Conservation (phyloP, 768 basidiomycete genomes). For the Leccinum variicolor region DNA sequence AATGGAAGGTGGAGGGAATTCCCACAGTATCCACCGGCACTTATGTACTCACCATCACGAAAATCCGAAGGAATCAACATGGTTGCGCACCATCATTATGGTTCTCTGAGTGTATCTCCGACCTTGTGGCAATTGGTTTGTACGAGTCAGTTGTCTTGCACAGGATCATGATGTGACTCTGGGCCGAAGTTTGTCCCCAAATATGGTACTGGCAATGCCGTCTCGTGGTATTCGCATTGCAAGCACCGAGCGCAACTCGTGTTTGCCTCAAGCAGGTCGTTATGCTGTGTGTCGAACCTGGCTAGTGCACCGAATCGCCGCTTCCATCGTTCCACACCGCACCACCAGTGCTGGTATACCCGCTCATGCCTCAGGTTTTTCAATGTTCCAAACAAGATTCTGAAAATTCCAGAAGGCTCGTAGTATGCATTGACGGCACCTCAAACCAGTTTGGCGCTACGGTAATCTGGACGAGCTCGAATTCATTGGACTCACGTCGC, state of each 20-base stretch:
- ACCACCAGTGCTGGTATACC: background rate
- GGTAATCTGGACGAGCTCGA: conserved; percentile 16
- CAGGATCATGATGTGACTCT: too few species aligned
- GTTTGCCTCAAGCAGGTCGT: background rate
- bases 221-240: conserved; percentile 3
- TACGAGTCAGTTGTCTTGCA: too few species aligned
- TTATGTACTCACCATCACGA: too few species aligned
- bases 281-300: background rate
- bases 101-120: too few species aligned
- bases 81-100: too few species aligned
- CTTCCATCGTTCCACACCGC: background rate
- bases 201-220: background rate
- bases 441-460: conserved; percentile 36
- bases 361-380: conserved; percentile 8
- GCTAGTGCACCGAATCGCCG: background rate
- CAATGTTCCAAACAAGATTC: conserved; percentile 2
- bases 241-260: conserved; percentile 5
- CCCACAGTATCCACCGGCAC: too few species aligned
- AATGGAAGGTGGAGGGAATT: too few species aligned
- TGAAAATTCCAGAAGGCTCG: conserved; percentile 16
- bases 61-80: too few species aligned
- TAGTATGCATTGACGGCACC: conserved; percentile 40
- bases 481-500: background rate
- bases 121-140: too few species aligned
- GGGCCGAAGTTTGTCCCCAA: background rate